Evolutionary conservation across 805 yeast species (phyloP).

Genomic region (Lipomyces kockii): DNA sequence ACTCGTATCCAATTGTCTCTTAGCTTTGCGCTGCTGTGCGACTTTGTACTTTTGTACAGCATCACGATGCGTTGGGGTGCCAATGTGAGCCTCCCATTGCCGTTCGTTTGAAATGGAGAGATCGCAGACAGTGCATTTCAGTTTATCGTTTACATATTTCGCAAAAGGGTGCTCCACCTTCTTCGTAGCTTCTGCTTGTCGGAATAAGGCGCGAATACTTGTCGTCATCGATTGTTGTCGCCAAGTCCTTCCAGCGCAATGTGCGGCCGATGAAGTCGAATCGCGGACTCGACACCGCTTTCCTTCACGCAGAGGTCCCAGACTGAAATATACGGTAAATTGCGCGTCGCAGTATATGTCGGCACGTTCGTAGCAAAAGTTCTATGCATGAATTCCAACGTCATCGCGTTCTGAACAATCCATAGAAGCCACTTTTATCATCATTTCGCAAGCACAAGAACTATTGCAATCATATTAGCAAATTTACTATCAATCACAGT

Average conservation of each 20-base stretch:
- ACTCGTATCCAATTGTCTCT: slow-evolving; percentile 16
- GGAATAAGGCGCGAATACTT: slow-evolving; percentile 10
- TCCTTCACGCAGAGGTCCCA: background rate
- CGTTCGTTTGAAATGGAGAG: slow-evolving; percentile 12
- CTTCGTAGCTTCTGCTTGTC: background rate
- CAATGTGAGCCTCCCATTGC: slow-evolving; percentile 27
- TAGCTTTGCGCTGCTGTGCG: slow-evolving; percentile 23
- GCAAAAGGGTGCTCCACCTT: slow-evolving; percentile 22
- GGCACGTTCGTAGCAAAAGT: background rate
- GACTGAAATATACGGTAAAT: background rate
- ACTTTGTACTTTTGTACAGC: slow-evolving; percentile 14
- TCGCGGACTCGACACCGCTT: background rate
- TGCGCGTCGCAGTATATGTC: background rate
- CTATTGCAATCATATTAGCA: background rate
- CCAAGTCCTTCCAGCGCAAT: background rate
- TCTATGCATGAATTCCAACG: background rate
- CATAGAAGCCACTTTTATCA: background rate
- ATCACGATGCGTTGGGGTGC: slow-evolving; percentile 23
- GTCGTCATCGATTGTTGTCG: slow-evolving; percentile 1
- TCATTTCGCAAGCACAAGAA: background rate
- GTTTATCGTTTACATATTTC: slow-evolving; percentile 11
- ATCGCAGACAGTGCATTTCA: slow-evolving; percentile 24
- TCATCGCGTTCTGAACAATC: background rate
- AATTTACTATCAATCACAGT: background rate
- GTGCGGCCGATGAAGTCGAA: background rate